A percentile compares a stretch with the other conserved stretches of the same genome.
Evolutionary conservation across 805 yeast species (phyloP).

Genomic region (Candida boidinii): DNA sequence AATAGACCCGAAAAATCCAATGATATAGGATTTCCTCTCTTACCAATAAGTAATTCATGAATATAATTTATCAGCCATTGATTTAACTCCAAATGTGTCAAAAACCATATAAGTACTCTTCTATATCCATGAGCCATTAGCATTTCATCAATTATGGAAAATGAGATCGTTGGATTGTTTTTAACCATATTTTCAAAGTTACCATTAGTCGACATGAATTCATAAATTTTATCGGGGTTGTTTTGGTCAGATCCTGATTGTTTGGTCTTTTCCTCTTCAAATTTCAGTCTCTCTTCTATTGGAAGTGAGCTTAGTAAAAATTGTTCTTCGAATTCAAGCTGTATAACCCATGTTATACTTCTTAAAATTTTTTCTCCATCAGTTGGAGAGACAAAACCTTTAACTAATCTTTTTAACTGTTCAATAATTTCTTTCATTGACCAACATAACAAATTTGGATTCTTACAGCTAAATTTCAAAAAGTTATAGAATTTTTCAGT

Average conservation of each 20-base stretch:
- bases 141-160: constrained; percentile 58
- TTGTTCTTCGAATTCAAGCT: constrained; percentile 29
- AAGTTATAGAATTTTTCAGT: constrained; percentile 16
- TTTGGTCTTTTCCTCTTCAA: constrained; percentile 10
- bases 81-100: constrained; percentile 53
- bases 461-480: constrained; percentile 13
- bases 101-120: constrained; percentile 55
- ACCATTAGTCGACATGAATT: constrained; percentile 32
- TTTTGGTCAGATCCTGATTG: constrained; percentile 19
- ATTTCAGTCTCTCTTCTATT: constrained; percentile 15
- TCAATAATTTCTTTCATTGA: constrained; percentile 16
- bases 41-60: constrained; percentile 48
- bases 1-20: too few relatives aligned
- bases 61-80: constrained; percentile 52
- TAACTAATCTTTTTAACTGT: constrained; percentile 18
- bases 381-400: constrained; percentile 16
- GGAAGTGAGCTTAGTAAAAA: constrained; percentile 14
- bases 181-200: constrained; percentile 41
- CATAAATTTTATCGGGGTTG: constrained; percentile 45
- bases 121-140: constrained; percentile 61
- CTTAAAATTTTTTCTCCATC: constrained; percentile 32
- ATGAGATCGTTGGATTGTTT: constrained; percentile 43
- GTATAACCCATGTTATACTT: constrained; percentile 47
- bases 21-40: constrained; percentile 35
- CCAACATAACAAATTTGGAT: constrained; percentile 15